A percentile compares a stretch with the other conserved stretches of the same genome.
phyloP scores from a whole-genome alignment of 169 alveolate genomes.

The Babesia caballi region DNA sequence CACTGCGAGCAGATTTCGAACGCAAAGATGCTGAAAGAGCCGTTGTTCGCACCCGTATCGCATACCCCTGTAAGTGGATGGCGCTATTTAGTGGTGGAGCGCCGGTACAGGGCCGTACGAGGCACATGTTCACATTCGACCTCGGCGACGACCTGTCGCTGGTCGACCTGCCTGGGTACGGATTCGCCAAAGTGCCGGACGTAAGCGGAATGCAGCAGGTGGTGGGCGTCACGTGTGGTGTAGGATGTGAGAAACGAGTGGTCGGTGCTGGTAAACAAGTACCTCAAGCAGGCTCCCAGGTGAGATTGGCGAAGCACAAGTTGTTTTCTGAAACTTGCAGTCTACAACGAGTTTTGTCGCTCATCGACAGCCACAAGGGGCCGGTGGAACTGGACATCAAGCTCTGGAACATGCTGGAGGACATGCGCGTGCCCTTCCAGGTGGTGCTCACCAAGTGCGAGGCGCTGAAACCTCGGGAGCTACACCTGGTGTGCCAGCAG shows the following conservation, averaged over 20 bases:
- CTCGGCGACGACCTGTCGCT: constrained; percentile 73
- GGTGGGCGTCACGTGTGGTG: background rate
- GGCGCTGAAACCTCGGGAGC: constrained; percentile 52
- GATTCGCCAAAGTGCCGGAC: constrained; percentile 77
- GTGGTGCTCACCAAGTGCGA: constrained; percentile 81
- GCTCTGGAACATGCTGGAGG: constrained; percentile 75
- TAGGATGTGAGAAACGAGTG: constrained; percentile 69
- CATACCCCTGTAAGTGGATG: constrained; percentile 74
- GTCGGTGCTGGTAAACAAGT: constrained; percentile 74
- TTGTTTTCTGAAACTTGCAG: constrained; percentile 14
- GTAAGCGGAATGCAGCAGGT: constrained; percentile 9
- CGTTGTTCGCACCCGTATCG: constrained; percentile 76
- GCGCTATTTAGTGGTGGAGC: background rate
- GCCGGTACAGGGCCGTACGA: constrained; percentile 77
- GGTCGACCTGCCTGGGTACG: constrained; percentile 87
- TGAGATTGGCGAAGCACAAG: constrained; percentile 16
- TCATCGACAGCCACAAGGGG: constrained; percentile 75
- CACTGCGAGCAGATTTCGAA: constrained; percentile 32
- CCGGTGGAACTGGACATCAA: constrained; percentile 70
- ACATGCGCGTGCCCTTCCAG: constrained; percentile 73
- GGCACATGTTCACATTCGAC: constrained; percentile 82
- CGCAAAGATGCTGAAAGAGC: constrained; percentile 61
- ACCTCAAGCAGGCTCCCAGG: constrained; percentile 62
- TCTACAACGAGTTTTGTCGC: constrained; percentile 71
- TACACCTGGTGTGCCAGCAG: constrained; percentile 36